Evolutionary conservation across 139 green algal species (phyloP).

Genomic region (Haematococcus lacustris): DNA sequence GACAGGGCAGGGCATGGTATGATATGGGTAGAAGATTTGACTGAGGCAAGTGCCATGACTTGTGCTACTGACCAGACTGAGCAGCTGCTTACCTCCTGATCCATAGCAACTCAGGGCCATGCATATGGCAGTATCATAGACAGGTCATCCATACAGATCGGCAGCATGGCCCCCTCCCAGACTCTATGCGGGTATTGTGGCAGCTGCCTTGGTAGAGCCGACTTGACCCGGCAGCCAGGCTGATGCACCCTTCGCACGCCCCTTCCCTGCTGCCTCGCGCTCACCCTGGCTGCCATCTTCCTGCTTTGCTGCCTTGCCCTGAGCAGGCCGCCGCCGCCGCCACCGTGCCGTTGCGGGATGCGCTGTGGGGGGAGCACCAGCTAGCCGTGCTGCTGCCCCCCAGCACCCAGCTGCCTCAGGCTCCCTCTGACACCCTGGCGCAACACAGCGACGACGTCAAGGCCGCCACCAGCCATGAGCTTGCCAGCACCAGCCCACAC

Average conservation of each 20-base stretch:
- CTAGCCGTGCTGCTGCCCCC: constrained; percentile 71
- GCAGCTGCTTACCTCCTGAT: too few species aligned
- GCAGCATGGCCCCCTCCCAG: too few species aligned
- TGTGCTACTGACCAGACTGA: too few species aligned
- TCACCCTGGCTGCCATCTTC: not conserved
- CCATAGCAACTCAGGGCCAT: not conserved
- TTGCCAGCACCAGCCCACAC: constrained; percentile 13
- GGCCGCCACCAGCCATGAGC: constrained; percentile 4
- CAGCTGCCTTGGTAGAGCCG: not conserved
- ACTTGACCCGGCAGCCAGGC: not conserved
- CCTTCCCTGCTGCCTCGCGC: not conserved
- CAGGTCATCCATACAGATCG: not conserved
- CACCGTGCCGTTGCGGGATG: constrained; percentile 52
- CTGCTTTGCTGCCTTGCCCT: not conserved
- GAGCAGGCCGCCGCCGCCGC: constrained; percentile 40
- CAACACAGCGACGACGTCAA: constrained; percentile 2
- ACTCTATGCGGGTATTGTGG: not conserved
- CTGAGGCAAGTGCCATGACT: too few species aligned
- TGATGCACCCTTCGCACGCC: not conserved
- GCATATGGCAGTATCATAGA: not conserved
- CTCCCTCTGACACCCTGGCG: not conserved
- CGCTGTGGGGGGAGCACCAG: constrained; percentile 72
- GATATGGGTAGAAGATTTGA: too few species aligned
- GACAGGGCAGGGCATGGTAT: not conserved
- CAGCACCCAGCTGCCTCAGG: constrained; percentile 18